These are phyloP conservation scores for Ustilago cynodontis DNA, from an alignment of 1,284 basidiomycete species.

Conservation along the genomic window DNA sequence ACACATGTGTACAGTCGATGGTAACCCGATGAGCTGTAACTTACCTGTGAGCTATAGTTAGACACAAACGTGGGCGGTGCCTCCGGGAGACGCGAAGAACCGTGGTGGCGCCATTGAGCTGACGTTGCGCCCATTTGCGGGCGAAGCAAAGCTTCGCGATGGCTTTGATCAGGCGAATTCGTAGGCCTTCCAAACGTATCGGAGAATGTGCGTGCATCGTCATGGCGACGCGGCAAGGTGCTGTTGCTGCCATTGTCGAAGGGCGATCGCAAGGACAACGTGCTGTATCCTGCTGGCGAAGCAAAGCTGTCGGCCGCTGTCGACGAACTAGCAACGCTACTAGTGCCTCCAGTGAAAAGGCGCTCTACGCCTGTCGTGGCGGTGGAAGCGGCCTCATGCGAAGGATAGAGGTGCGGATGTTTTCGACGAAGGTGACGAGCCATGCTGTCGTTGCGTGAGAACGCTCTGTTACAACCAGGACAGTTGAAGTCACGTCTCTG, in stretches of 20 bases:
- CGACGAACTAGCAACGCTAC: constrained; percentile 5
- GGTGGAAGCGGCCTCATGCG: constrained; percentile 10
- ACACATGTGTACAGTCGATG: background rate
- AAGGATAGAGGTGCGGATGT: constrained; percentile 40
- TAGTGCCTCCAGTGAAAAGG: constrained; percentile 11
- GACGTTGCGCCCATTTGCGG: constrained; percentile 10
- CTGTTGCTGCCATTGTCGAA: constrained; percentile 17
- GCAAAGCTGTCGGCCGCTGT: background rate
- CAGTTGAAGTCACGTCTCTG: constrained; percentile 44
- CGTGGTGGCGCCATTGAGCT: constrained; percentile 12
- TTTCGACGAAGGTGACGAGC: constrained; percentile 46
- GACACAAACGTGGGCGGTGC: background rate
- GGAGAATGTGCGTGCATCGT: constrained; percentile 2
- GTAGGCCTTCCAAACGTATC: constrained; percentile 7
- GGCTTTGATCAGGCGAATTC: constrained; percentile 3
- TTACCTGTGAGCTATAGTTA: constrained; percentile 5
- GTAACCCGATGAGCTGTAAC: background rate
- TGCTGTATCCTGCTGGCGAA: constrained; percentile 13
- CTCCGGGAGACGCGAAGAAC: background rate
- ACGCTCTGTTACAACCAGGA: constrained; percentile 35
- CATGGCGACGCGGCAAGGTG: constrained; percentile 7
- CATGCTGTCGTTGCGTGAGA: constrained; percentile 52
- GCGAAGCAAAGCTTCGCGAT: constrained; percentile 6
- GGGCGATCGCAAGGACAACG: constrained; percentile 24
- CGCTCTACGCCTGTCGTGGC: constrained; percentile 10